Conservation (phyloP, 2,329 filamentous ascomycete species). For the Arthrobotrys sinensis region DNA sequence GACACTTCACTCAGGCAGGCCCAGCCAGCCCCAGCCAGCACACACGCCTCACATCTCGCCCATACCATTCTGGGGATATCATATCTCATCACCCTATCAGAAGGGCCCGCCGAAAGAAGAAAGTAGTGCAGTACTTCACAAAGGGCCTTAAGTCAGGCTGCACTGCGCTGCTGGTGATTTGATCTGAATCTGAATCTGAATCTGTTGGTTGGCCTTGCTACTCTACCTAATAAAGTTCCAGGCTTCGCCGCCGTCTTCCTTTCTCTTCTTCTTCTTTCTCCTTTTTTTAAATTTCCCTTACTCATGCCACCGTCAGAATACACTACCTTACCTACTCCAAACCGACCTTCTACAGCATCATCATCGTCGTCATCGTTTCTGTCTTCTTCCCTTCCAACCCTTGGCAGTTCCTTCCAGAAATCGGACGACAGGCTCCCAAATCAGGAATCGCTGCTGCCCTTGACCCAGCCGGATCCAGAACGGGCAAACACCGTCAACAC, state of each 20-base stretch:
- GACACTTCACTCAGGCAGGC: background rate
- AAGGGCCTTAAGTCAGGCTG: background rate
- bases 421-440: slow-evolving; percentile 58
- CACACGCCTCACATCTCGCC: slow-evolving; percentile 4
- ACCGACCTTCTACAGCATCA: slow-evolving; percentile 3
- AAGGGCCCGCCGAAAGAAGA: slow-evolving; percentile 47
- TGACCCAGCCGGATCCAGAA: slow-evolving; percentile 5
- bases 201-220: slow-evolving; percentile 1
- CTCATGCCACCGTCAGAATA: slow-evolving; percentile 27
- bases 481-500: slow-evolving; percentile 57
- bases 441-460: slow-evolving; percentile 51
- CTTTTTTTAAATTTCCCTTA: background rate
- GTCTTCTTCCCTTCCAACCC: slow-evolving; percentile 47
- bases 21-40: slow-evolving; percentile 18
- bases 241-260: slow-evolving; percentile 24
- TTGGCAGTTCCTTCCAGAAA: slow-evolving; percentile 39
- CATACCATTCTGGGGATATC: background rate
- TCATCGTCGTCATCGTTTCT: slow-evolving; percentile 4
- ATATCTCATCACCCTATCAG: slow-evolving; percentile 14
- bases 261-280: slow-evolving; percentile 4
- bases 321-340: slow-evolving; percentile 12
- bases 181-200: background rate
- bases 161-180: background rate
- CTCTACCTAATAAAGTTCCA: slow-evolving; percentile 36
- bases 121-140: slow-evolving; percentile 18